A percentile compares a stretch with the other conserved stretches of the same genome.
Conservation (phyloP, 177 flowering plant species). For the Vitis hybrid region DNA sequence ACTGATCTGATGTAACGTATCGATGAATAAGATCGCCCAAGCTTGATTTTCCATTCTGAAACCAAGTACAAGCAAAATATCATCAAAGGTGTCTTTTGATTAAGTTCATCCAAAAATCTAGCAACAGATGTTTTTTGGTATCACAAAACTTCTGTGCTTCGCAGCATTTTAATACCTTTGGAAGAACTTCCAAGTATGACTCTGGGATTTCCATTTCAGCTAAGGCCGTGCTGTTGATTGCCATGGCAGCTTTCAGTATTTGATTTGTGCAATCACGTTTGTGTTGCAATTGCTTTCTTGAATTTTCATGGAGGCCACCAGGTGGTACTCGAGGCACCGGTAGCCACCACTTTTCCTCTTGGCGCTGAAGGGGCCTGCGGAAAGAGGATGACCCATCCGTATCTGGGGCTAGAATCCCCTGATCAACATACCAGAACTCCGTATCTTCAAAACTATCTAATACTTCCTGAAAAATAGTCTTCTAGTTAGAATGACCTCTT, state of each 20-base stretch:
- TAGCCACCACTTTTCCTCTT: constrained; percentile 80
- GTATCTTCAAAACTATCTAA: constrained; percentile 50
- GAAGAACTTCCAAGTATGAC: constrained; percentile 56
- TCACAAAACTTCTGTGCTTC: background rate
- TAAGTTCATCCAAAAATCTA: too few species aligned
- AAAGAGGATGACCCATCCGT: constrained; percentile 54
- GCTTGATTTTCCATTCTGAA: constrained; percentile 66
- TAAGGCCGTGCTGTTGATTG: constrained; percentile 53
- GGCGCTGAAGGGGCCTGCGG: constrained; percentile 41
- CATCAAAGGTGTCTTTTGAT: background rate
- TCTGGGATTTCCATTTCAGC: constrained; percentile 71
- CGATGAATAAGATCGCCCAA: constrained; percentile 68
- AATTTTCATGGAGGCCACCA: constrained; percentile 51
- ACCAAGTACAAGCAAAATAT: constrained; percentile 11
- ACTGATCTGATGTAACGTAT: constrained; percentile 61
- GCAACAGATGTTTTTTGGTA: too few species aligned
- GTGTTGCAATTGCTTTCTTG: constrained; percentile 59
- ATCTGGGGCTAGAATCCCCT: constrained; percentile 55
- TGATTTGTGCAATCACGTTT: constrained; percentile 64
- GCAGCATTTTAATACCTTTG: constrained; percentile 46
- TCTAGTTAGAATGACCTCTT: background rate
- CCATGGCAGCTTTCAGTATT: constrained; percentile 71
- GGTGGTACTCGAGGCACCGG: constrained; percentile 67
- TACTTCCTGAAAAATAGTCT: constrained; percentile 40
- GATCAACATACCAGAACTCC: constrained; percentile 78